Evolutionary conservation across 495 filamentous ascomycete genomes (phyloP), one percentile per base, ranked within the genome.

Genomic region (Penicillium angulare): DNA sequence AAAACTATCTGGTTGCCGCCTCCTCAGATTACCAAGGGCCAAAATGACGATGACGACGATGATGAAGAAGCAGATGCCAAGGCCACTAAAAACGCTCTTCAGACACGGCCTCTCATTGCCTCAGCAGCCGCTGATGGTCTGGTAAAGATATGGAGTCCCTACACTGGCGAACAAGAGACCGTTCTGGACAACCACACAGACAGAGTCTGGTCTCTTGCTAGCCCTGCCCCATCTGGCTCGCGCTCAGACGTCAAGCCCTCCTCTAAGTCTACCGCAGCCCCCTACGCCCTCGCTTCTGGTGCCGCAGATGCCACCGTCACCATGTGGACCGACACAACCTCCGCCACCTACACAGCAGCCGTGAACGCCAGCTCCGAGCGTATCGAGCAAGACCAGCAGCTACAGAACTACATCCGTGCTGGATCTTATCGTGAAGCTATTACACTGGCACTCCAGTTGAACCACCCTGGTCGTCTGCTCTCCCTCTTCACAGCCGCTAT

Each of bases 141-240:
- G 5, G 90, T 99, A 39, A 99, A 97, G 68, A 77, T 97, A 43
- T 99, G 93, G 93, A 88, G 93, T 51, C 84, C 86, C 7, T 72
- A 76, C 50, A 78, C 67, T 8, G 90, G 91, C n/a, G 93, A 97
- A 67, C 78, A 82, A 3, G 87, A 87, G 38, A 83, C 85, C 49
- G 97, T 93, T 4, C 76, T 99, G 10, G 95, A 99, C 68, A 97
- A 97, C 69, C 93, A 99, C 69, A 86, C 86, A 52, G 93, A 97
- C 65, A 81, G 95, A 41, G 91, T 97, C 23, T 93, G 90, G 88
- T 89, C 89, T 2, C 77, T 95, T 0, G 81, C 88, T 21, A 85
- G 89, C 56, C 86, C 87, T 13, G 72, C 59, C 64, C 79, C 57
- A 76, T 78, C 76, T 40, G 67, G 72, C 38, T 67, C 61, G 17